Base-by-base conservation (phyloP, 257 asterid genomes). In the Eucommia ulmoides region DNA sequence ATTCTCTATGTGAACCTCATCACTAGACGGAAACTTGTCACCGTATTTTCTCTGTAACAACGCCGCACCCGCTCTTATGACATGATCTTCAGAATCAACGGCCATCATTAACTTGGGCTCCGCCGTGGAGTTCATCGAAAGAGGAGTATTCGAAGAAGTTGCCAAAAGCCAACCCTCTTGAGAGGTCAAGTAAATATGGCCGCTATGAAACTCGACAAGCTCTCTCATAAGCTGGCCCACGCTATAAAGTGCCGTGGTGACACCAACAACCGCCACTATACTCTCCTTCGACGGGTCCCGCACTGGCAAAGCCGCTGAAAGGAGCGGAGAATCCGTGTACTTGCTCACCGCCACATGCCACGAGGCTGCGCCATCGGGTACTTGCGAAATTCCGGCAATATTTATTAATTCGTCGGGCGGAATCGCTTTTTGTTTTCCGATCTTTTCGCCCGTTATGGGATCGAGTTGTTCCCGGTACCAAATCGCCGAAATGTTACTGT, bases 271-370 rank as follows among this genome's bases (percentile, higher is more conserved):
- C 10, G 97, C 92, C 7, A 88, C 91, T 65, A 88, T 84, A 69
- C 65, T 81, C 53, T 72, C 56, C 23, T 72, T 79, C 4, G 74
- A 19, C 7, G 93, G 79, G 33, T 75, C 88, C 93, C 95, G 75
- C 18, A 88, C 97, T 0, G 97, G 97, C 71, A 84, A 59, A 22
- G 97, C 97, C 22, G 97, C 97, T 1, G 95, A 71, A 51, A 88
- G 97, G 49, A 88, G 62, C 0, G 97, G 97, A 0, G 97, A 88
- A 54, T 81, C 88, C 0, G 92, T 59, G 23, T 71, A 81, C 60
- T 81, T 88, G 80, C 97, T 88, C 17, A 88, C 97, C 1, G 97
- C 93, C 17, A 88, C 75, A 41, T 88, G 97, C 97, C 97, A 88
- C 11, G 97, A 60, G 1, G 97, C 94, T 0, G 92, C 72, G 22